Conservation (phyloP, 129 eudicot species). For the Erigeron canadensis region DNA sequence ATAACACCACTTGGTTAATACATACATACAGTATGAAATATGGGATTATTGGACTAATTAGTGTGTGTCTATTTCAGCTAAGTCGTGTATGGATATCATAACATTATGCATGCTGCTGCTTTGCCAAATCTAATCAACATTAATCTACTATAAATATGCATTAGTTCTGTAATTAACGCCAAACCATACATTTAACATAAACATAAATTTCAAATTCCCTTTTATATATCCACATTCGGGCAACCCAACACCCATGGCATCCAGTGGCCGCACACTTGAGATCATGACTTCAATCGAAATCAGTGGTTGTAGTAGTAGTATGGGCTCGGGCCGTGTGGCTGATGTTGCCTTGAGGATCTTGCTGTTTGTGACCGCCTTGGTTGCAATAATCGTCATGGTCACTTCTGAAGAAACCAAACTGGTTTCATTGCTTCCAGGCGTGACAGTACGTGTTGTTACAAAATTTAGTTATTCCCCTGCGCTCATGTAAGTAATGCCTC, state of each 20-base stretch:
- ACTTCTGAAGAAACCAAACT: slow-evolving; percentile 46
- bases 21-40: too few relatives aligned
- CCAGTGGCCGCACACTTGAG: not conserved
- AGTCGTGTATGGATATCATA: too few relatives aligned
- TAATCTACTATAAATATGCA: too few relatives aligned
- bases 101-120: too few relatives aligned
- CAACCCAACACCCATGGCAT: not conserved
- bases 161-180: too few relatives aligned
- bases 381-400: slow-evolving; percentile 57
- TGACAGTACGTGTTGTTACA: slow-evolving; percentile 9
- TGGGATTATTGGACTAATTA: too few relatives aligned
- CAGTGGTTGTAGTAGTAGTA: not conserved
- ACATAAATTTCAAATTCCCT: not conserved
- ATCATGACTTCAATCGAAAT: not conserved
- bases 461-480: slow-evolving; percentile 64
- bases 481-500: slow-evolving; percentile 69
- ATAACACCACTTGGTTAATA: too few relatives aligned
- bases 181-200: not conserved
- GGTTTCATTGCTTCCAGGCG: slow-evolving; percentile 23
- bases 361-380: slow-evolving; percentile 44
- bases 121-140: too few relatives aligned
- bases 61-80: too few relatives aligned
- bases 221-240: too few relatives aligned
- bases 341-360: slow-evolving; percentile 40
- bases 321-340: not conserved